phyloP scores from a whole-genome alignment of 2,329 filamentous ascomycete genomes.

The Aspergillus pseudoglaucus region DNA sequence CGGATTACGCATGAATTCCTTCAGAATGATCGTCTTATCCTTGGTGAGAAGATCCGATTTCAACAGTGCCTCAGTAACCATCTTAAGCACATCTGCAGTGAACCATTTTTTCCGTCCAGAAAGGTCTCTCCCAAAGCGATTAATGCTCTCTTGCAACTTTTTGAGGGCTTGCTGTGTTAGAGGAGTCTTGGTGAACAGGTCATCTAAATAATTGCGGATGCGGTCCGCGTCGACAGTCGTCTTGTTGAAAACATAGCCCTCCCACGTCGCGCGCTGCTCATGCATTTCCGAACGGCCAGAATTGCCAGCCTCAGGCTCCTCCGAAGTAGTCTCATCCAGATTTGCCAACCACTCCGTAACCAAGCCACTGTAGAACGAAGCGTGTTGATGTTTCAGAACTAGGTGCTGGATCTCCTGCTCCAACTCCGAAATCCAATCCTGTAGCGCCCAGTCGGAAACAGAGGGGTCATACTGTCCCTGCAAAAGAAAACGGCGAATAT shows the following conservation, averaged over 20 bases:
- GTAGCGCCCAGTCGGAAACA: slow-evolving; percentile 42
- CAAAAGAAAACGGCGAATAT: slow-evolving; percentile 47
- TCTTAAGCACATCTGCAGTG: slow-evolving; percentile 35
- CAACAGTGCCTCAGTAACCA: slow-evolving; percentile 45
- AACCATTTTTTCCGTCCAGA: slow-evolving; percentile 33
- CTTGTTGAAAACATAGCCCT: slow-evolving; percentile 48
- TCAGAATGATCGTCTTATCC: slow-evolving; percentile 46
- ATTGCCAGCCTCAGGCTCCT: slow-evolving; percentile 24
- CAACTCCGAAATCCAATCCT: slow-evolving; percentile 44
- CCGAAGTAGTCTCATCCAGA: slow-evolving; percentile 16
- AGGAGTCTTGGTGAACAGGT: slow-evolving; percentile 44
- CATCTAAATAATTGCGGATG: slow-evolving; percentile 46
- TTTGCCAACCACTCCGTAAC: slow-evolving; percentile 49
- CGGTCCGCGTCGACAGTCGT: slow-evolving; percentile 40
- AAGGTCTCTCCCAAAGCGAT: slow-evolving; percentile 29
- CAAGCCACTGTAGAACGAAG: slow-evolving; percentile 50
- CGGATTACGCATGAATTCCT: slow-evolving; percentile 45
- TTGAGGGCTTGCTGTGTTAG: slow-evolving; percentile 38
- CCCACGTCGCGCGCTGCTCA: slow-evolving; percentile 49
- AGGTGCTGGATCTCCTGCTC: slow-evolving; percentile 44
- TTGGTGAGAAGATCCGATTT: slow-evolving; percentile 46
- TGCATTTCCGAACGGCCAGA: slow-evolving; percentile 51
- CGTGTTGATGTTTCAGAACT: slow-evolving; percentile 51
- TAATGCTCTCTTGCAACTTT: slow-evolving; percentile 34
- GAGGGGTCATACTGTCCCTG: slow-evolving; percentile 51